Evolutionary conservation across 2,329 filamentous ascomycete genomes (phyloP).

Genomic region (Sarocladium strictum): DNA sequence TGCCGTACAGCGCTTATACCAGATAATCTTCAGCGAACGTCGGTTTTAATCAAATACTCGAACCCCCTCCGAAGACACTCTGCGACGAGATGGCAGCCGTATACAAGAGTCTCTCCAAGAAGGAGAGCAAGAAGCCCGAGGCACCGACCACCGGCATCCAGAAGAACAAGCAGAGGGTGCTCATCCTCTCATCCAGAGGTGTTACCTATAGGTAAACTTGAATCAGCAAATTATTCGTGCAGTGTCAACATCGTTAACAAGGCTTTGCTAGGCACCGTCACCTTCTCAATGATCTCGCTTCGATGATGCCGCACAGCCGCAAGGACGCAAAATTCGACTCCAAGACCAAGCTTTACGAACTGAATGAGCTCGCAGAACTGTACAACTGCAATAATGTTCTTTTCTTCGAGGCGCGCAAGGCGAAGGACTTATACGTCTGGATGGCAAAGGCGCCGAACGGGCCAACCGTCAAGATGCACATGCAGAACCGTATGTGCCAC

Average conservation of each 20-base stretch:
- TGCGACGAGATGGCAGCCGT: constrained; percentile 58
- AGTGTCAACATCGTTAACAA: background rate
- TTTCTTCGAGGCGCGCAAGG: constrained; percentile 93
- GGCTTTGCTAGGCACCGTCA: constrained; percentile 69
- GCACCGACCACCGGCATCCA: constrained; percentile 37
- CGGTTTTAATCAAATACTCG: too few relatives aligned
- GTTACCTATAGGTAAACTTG: constrained; percentile 71
- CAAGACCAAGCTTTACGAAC: constrained; percentile 73
- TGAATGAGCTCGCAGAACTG: constrained; percentile 69
- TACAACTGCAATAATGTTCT: constrained; percentile 94
- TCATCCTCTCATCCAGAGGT: constrained; percentile 88
- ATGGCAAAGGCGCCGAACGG: constrained; percentile 79
- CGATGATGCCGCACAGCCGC: constrained; percentile 83
- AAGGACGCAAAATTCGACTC: constrained; percentile 97
- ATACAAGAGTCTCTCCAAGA: constrained; percentile 68
- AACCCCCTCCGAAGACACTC: background rate
- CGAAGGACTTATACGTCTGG: constrained; percentile 92
- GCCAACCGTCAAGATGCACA: constrained; percentile 60
- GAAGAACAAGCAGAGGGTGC: constrained; percentile 69
- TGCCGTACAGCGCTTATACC: too few relatives aligned
- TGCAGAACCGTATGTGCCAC: constrained; percentile 58
- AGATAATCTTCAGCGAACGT: too few relatives aligned
- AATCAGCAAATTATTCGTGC: background rate
- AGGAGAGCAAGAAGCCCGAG: constrained; percentile 45
- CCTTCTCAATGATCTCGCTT: constrained; percentile 80